phyloP scores from a whole-genome alignment of 2,329 filamentous ascomycete genomes.

The Chaetothyriales sp. region DNA sequence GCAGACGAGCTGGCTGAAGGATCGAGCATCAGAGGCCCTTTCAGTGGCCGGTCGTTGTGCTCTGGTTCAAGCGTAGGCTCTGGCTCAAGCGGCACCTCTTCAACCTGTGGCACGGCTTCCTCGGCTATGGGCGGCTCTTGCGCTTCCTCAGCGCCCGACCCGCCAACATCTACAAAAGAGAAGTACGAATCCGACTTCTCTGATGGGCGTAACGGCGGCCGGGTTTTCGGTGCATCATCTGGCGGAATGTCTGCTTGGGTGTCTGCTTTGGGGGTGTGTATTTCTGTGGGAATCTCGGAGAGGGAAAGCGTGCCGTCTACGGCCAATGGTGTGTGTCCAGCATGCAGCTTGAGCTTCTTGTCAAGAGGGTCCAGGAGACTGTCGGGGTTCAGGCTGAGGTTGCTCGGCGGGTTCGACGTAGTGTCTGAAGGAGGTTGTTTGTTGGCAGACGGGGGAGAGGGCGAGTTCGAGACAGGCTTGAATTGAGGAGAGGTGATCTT shows the following conservation, averaged over 20 bases:
- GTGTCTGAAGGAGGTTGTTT: neutral
- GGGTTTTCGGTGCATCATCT: conserved; percentile 20
- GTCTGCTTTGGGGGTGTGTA: conserved; percentile 19
- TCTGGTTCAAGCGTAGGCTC: conserved; percentile 18
- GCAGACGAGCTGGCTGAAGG: conserved; percentile 27
- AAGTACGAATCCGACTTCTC: conserved; percentile 29
- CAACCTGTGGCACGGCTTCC: conserved; percentile 3
- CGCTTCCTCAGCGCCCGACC: neutral
- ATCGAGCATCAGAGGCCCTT: conserved; percentile 28
- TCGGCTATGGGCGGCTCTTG: neutral
- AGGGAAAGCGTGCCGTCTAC: conserved; percentile 24
- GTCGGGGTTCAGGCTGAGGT: conserved; percentile 17
- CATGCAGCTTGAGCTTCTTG: conserved; percentile 26
- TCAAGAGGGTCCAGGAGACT: conserved; percentile 23
- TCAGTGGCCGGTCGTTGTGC: conserved; percentile 28
- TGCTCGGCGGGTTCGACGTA: conserved; percentile 20
- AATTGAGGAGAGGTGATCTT: conserved; percentile 30
- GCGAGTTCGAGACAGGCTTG: conserved; percentile 18
- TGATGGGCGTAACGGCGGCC: conserved; percentile 20
- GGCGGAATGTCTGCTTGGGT: conserved; percentile 22
- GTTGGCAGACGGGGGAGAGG: conserved; percentile 10
- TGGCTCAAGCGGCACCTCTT: conserved; percentile 6
- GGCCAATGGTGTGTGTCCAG: conserved; percentile 32
- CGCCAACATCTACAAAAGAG: conserved; percentile 10
- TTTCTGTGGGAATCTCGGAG: conserved; percentile 13